Percentiles rank a stretch among this genome's conserved stretches.
These are phyloP conservation scores for Didymella lethalis DNA, from an alignment of 2,329 filamentous ascomycete species.

Conservation along the genomic window DNA sequence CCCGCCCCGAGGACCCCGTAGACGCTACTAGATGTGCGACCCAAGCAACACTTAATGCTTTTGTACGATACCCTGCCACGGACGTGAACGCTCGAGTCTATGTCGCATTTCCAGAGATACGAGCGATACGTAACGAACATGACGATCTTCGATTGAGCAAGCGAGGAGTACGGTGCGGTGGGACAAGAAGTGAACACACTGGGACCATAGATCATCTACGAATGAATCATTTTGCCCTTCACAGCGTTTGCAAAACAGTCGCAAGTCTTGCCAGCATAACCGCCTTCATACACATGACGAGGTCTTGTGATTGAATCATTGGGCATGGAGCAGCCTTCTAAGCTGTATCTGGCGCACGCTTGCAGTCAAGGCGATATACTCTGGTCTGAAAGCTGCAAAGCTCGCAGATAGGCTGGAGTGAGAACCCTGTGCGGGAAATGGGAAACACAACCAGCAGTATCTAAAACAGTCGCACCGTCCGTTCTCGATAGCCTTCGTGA, in stretches of 20 bases:
- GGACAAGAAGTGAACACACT: conserved; percentile 1
- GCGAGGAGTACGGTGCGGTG: conserved; percentile 4
- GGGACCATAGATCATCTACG: not conserved
- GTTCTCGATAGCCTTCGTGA: not conserved
- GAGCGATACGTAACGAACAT: not conserved
- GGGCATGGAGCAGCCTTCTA: not conserved
- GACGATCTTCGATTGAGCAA: not conserved
- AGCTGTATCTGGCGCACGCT: not conserved
- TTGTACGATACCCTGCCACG: conserved; percentile 40
- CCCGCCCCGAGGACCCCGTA: conserved; percentile 45
- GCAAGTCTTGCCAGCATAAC: not conserved
- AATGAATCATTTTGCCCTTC: conserved; percentile 1
- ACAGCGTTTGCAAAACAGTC: not conserved
- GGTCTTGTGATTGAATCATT: not conserved
- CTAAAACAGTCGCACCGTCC: not conserved
- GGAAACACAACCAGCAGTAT: not conserved
- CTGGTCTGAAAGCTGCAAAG: not conserved
- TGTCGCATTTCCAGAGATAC: not conserved
- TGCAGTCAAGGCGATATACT: not conserved
- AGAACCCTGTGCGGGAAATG: not conserved
- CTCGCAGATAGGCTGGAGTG: not conserved
- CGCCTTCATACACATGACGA: not conserved
- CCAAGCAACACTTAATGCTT: conserved; percentile 19
- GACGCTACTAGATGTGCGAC: conserved; percentile 38
- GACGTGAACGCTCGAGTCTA: conserved; percentile 6